Percentiles rank a stretch among this genome's conserved stretches.
Conservation (phyloP, 1,284 basidiomycete genomes). For the Fomitopsis schrenkii region DNA sequence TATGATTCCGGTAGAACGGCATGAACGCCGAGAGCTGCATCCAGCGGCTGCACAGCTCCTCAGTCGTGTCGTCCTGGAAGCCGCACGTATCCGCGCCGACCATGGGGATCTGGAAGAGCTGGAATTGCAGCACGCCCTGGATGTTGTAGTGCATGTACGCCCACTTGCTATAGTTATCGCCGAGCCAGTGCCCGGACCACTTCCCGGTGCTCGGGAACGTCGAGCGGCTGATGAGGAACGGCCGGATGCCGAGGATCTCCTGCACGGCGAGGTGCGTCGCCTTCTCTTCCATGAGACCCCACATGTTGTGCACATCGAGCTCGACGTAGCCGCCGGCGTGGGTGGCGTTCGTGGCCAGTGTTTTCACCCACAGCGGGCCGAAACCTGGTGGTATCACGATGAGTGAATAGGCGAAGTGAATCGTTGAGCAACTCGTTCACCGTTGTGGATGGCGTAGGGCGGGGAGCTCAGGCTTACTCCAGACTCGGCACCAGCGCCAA, state of each 20-base stretch:
- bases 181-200: conserved; percentile 52
- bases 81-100: conserved; percentile 75
- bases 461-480: conserved; percentile 50
- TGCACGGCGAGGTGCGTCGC: conserved; percentile 54
- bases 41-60: conserved; percentile 81
- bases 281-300: conserved; percentile 61
- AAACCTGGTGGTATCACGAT: conserved; percentile 28
- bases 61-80: conserved; percentile 68
- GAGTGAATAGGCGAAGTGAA: background rate
- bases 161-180: conserved; percentile 65
- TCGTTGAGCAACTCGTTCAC: conserved; percentile 26
- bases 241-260: conserved; percentile 47
- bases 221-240: conserved; percentile 63
- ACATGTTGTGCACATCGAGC: conserved; percentile 63
- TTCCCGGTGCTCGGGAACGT: conserved; percentile 65
- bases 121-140: conserved; percentile 72
- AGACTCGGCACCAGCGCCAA: conserved; percentile 43
- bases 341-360: conserved; percentile 60
- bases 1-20: conserved; percentile 75
- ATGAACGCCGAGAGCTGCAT: conserved; percentile 74
- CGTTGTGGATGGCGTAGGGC: conserved; percentile 72
- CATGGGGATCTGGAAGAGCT: conserved; percentile 71
- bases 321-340: conserved; percentile 51
- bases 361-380: conserved; percentile 43
- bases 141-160: conserved; percentile 54